Conservation (phyloP, 148 eudicot genomes). For the Nepenthes mirabilis region DNA sequence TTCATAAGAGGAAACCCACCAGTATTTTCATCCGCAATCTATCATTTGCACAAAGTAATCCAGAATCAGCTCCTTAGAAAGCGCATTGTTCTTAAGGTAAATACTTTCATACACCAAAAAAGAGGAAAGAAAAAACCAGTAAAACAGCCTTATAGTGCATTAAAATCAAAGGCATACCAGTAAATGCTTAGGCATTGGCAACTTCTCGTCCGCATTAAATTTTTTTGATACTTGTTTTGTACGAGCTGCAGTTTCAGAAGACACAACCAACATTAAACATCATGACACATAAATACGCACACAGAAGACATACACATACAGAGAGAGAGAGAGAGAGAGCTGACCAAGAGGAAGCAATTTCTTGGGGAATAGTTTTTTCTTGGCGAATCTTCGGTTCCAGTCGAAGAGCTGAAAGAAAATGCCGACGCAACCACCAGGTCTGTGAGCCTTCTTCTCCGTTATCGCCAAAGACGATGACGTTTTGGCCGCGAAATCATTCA, state of each 20-base stretch:
- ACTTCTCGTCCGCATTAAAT: slow-evolving; percentile 66
- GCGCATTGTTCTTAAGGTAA: not conserved
- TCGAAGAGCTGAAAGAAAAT: slow-evolving; percentile 87
- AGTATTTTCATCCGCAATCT: slow-evolving; percentile 75
- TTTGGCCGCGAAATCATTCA: slow-evolving; percentile 24
- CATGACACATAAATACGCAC: not conserved
- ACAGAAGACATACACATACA: not conserved
- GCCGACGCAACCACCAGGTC: slow-evolving; percentile 85
- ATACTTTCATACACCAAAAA: not conserved
- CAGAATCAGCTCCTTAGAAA: not conserved
- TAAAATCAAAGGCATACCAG: slow-evolving; percentile 38
- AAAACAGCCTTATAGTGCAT: not conserved
- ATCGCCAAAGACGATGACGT: slow-evolving; percentile 44
- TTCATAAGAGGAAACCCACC: slow-evolving; percentile 55
- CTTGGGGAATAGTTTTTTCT: slow-evolving; percentile 81
- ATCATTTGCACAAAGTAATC: slow-evolving; percentile 11
- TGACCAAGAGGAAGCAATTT: slow-evolving; percentile 79
- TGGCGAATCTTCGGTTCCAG: slow-evolving; percentile 85
- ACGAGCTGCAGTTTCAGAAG: slow-evolving; percentile 31
- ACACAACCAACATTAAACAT: slow-evolving; percentile 2
- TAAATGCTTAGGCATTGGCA: slow-evolving; percentile 48
- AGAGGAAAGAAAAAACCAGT: not conserved
- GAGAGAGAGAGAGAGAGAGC: not conserved
- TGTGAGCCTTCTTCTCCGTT: slow-evolving; percentile 52
- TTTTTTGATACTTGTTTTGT: slow-evolving; percentile 55